Base-by-base conservation (phyloP, 2,329 filamentous ascomycete species). In the Cercospora citrullina region DNA sequence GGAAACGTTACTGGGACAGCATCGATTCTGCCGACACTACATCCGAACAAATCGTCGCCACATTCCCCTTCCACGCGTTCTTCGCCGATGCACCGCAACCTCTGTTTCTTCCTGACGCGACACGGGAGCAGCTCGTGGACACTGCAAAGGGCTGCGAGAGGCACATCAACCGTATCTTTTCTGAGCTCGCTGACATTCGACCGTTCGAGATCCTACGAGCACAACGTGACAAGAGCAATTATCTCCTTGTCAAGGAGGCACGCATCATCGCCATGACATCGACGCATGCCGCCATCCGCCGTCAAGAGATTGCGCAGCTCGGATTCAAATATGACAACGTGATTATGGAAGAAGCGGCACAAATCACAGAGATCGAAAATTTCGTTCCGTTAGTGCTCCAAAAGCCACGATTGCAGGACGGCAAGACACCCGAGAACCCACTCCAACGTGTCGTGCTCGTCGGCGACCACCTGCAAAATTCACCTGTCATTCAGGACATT, bases 221-320 rank as follows among this genome's bases (percentile, higher is more conserved):
- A 65, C 91, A 94, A 71, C 89, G 91, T 39, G 95, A 99, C 78
- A 97, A 96, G 81, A 91, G 94, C 62, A 98, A 98, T 79, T 99
- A 99, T 76, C 87, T 99, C 5, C 87, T 99, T 36, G 91, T 93
- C 5, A 97, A 93, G 75, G 94, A 98, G 80, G 96, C 96, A n/a
- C 90, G 95, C 39, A 95, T 99, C 70, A 90, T 99, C 72, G 96
- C 95, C 67, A 99, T 99, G 96, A 99, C 95, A 18, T 96, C 94
- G 4, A 99, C 96, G 0, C 95, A 99, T 79, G 96, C 95, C 4
- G 95, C 95, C 1, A 99, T 99, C 86, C 89, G 93, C 69, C 86
- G 94, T 70, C 89, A 92, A 71, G 94, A 98, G 75, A 98, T 99
- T 74, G 91, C 93, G 0, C 86, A 87, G 16, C 86, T 98, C n/a